These are phyloP conservation scores for Aegilops umbellulata DNA, from an alignment of 176 grass and related monocot species.

Conservation along the genomic window DNA sequence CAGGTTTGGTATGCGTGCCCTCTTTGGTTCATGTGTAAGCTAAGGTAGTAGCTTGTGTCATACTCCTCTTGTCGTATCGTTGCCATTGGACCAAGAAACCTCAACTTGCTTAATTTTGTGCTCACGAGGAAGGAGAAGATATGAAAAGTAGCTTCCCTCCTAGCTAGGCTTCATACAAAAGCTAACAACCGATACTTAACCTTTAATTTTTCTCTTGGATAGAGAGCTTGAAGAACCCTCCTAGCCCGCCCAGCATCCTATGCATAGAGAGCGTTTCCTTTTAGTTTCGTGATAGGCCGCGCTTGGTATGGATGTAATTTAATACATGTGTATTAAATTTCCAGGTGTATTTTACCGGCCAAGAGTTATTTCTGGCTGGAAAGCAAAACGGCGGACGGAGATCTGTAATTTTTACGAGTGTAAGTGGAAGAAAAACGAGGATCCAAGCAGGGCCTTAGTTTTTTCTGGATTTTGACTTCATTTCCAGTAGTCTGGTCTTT, in stretches of 20 bases:
- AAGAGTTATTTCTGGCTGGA: no score
- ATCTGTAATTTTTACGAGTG: no score
- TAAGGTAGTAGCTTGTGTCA: slow-evolving; percentile 1
- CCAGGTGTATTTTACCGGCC: no score
- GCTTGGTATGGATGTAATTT: no score
- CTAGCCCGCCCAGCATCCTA: not conserved
- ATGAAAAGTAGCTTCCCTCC: not conserved
- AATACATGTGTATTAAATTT: no score
- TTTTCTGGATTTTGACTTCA: no score
- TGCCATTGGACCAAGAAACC: not conserved
- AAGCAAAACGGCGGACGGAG: no score
- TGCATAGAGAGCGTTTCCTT: no score
- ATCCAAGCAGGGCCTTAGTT: no score
- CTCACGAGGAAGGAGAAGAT: not conserved
- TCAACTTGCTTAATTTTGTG: not conserved
- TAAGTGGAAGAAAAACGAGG: no score
- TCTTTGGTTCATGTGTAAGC: not conserved
- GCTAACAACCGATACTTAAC: not conserved
- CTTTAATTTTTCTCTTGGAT: not conserved
- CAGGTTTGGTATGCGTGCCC: not conserved
- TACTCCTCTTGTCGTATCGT: not conserved
- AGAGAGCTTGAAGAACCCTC: not conserved
- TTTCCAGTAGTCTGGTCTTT: not conserved
- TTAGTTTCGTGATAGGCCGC: no score
- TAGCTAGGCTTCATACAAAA: not conserved